Evolutionary conservation across 345 rosid species (phyloP).

Genomic region (Linum usitatissimum): DNA sequence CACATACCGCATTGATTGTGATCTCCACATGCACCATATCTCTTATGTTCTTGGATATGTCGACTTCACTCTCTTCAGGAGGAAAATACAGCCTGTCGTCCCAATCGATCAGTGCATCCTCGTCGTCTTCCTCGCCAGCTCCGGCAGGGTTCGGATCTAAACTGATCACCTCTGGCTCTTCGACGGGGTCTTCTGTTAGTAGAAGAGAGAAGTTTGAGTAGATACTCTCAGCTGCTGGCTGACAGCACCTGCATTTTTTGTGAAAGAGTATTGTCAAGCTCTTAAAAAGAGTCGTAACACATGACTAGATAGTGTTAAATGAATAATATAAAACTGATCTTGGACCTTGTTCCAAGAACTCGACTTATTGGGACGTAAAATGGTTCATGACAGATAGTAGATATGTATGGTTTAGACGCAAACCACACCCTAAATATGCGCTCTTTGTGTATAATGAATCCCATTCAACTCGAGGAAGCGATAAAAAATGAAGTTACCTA

Average conservation of each 20-base stretch:
- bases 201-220: conserved; percentile 69
- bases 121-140: conserved; percentile 25
- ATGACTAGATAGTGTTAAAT: too few relatives aligned
- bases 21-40: conserved; percentile 78
- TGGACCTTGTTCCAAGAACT: too few relatives aligned
- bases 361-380: too few relatives aligned
- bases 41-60: conserved; percentile 72
- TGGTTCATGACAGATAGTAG: too few relatives aligned
- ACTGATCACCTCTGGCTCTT: conserved; percentile 57
- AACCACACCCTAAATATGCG: too few relatives aligned
- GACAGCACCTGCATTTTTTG: conserved; percentile 49
- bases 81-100: conserved; percentile 78
- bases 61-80: conserved; percentile 49
- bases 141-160: conserved; percentile 36
- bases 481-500: conserved; percentile 33
- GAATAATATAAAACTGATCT: too few relatives aligned
- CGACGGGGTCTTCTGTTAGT: conserved; percentile 55
- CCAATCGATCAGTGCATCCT: conserved; percentile 55
- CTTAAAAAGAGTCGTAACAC: too few relatives aligned
- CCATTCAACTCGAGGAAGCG: neutral
- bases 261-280: neutral
- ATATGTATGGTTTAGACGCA: too few relatives aligned
- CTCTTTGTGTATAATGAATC: neutral
- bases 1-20: conserved; percentile 50
- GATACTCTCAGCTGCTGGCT: conserved; percentile 54